phyloP scores from a whole-genome alignment of 805 yeast genomes.

The Candida sakaeoensis region DNA sequence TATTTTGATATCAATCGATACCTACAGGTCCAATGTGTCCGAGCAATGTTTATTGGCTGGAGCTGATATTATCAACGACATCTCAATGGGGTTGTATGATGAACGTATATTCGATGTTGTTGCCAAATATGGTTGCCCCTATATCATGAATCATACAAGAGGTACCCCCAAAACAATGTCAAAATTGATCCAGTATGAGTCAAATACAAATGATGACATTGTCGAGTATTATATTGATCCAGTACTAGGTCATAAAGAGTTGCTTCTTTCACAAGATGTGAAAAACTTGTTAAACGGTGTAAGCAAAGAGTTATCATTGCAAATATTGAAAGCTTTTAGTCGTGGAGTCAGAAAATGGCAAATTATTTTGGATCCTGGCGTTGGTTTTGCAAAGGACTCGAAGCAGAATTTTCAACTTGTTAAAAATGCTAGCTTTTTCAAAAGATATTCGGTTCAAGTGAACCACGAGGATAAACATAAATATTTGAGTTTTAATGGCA shows the following conservation, averaged over 20 bases:
- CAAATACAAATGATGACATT: slow-evolving; percentile 32
- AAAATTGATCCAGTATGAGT: slow-evolving; percentile 49
- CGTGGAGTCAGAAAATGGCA: slow-evolving; percentile 86
- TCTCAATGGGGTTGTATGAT: slow-evolving; percentile 77
- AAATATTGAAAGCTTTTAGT: slow-evolving; percentile 52
- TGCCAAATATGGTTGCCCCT: slow-evolving; percentile 69
- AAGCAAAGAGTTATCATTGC: slow-evolving; percentile 58
- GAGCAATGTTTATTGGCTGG: slow-evolving; percentile 64
- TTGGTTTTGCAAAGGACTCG: slow-evolving; percentile 90
- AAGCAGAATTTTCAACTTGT: slow-evolving; percentile 67
- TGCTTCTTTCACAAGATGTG: slow-evolving; percentile 16
- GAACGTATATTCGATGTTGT: slow-evolving; percentile 60
- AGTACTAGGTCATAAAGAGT: slow-evolving; percentile 19
- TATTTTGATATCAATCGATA: slow-evolving; percentile 76
- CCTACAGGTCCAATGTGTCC: slow-evolving; percentile 79
- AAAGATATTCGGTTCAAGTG: slow-evolving; percentile 41
- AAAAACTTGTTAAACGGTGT: slow-evolving; percentile 51
- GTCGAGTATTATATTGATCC: slow-evolving; percentile 35
- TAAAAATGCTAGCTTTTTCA: slow-evolving; percentile 45
- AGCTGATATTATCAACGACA: slow-evolving; percentile 89
- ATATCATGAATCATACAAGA: slow-evolving; percentile 78
- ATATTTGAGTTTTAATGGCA: slow-evolving; percentile 44
- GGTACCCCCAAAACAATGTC: slow-evolving; percentile 79
- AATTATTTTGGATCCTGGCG: slow-evolving; percentile 86
- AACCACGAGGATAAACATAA: slow-evolving; percentile 14